Evolutionary conservation across 1,139 yeast species (phyloP).

Genomic region (Protomyces inouyei): DNA sequence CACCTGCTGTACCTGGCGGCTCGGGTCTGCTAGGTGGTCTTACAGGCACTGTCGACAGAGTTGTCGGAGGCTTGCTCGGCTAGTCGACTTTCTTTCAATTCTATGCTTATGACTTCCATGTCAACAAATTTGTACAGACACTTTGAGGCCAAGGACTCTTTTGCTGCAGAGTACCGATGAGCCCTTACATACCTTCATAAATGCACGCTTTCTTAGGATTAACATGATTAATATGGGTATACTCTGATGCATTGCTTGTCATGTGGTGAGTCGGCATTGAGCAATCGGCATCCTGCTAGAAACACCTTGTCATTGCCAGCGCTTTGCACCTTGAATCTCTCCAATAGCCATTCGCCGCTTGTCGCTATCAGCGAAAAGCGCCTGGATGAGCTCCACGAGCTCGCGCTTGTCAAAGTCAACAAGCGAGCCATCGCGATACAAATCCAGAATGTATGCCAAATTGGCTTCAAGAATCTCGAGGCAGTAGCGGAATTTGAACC

Average conservation of each 20-base stretch:
- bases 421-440: slow-evolving; percentile 68
- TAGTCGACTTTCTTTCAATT: neutral
- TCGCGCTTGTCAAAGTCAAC: slow-evolving; percentile 67
- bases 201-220: neutral
- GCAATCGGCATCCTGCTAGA: neutral
- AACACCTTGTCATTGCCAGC: neutral
- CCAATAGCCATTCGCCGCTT: slow-evolving; percentile 44
- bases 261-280: too few species aligned
- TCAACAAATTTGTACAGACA: neutral
- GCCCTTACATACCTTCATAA: neutral
- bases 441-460: slow-evolving; percentile 62
- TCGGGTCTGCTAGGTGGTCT: neutral
- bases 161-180: slow-evolving; percentile 2
- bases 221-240: neutral
- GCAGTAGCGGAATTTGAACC: slow-evolving; percentile 42
- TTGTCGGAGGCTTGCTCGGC: neutral
- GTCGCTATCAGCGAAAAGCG: slow-evolving; percentile 69
- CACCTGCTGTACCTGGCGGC: too few species aligned
- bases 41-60: neutral
- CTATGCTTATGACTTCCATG: neutral
- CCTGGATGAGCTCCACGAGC: slow-evolving; percentile 53
- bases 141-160: neutral
- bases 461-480: slow-evolving; percentile 41
- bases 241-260: neutral
- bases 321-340: neutral